Percentiles rank a stretch among this genome's conserved stretches.
Conservation (phyloP, 768 basidiomycete genomes). For the Leccinum imitatum region DNA sequence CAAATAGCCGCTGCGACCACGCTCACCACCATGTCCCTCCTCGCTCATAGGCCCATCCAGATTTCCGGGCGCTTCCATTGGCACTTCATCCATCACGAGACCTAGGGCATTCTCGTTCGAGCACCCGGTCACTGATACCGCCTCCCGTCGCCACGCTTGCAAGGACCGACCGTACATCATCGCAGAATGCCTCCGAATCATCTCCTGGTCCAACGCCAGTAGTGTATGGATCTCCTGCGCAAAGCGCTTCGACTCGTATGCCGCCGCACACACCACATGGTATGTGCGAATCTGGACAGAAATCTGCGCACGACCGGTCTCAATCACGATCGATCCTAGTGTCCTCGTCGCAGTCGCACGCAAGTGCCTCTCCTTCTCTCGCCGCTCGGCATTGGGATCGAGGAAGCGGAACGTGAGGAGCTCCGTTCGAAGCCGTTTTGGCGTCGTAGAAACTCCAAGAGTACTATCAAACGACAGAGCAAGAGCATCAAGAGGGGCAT, state of each 20-base stretch:
- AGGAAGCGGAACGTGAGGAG: constrained; percentile 23
- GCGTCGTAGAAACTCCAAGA: constrained; percentile 14
- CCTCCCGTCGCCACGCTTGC: constrained; percentile 3
- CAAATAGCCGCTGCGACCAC: neutral
- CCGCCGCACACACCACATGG: constrained; percentile 45
- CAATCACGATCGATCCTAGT: constrained; percentile 17
- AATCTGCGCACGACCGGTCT: constrained; percentile 27
- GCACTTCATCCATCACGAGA: neutral
- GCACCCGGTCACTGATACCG: neutral
- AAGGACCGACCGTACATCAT: constrained; percentile 8
- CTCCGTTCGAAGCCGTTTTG: constrained; percentile 23
- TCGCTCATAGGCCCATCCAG: neutral
- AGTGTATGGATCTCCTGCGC: constrained; percentile 22
- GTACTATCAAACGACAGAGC: neutral
- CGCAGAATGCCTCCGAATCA: constrained; percentile 13
- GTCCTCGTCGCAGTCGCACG: constrained; percentile 18
- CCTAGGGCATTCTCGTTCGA: constrained; percentile 12
- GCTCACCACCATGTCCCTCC: neutral
- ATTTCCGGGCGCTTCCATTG: neutral
- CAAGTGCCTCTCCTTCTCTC: constrained; percentile 19
- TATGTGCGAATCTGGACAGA: constrained; percentile 55
- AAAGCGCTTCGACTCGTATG: constrained; percentile 22
- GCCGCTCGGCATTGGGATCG: constrained; percentile 23
- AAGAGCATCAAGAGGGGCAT: constrained; percentile 4
- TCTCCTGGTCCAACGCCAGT: constrained; percentile 18